A percentile compares a stretch with the other conserved stretches of the same genome.
These are phyloP conservation scores for Lanzia echinophila DNA, from an alignment of 2,329 filamentous ascomycete genomes.

Conservation along the genomic window DNA sequence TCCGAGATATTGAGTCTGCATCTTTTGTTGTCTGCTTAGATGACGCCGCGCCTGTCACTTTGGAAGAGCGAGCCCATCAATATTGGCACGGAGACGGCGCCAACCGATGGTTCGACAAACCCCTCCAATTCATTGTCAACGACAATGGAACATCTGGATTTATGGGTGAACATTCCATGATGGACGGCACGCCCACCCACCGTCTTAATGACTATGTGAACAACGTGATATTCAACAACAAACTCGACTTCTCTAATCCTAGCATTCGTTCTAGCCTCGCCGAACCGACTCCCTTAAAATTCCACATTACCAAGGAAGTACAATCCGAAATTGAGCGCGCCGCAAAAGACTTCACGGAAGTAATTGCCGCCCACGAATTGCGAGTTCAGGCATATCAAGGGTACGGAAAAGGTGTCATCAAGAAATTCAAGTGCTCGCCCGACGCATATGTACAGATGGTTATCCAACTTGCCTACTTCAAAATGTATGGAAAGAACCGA, in stretches of 20 bases:
- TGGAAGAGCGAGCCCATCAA: conserved; percentile 89
- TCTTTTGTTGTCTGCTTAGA: conserved; percentile 93
- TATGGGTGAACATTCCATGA: conserved; percentile 99
- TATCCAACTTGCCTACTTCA: conserved; percentile 96
- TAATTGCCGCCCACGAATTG: conserved; percentile 85
- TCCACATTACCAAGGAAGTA: conserved; percentile 68
- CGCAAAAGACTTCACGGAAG: conserved; percentile 66
- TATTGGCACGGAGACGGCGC: conserved; percentile 98
- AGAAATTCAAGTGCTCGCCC: conserved; percentile 97
- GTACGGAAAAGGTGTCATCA: conserved; percentile 97
- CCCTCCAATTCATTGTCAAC: conserved; percentile 94
- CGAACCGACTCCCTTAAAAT: conserved; percentile 70
- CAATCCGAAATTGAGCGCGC: conserved; percentile 74
- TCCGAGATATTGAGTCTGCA: conserved; percentile 79
- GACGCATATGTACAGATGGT: conserved; percentile 98
- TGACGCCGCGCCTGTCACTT: conserved; percentile 81
- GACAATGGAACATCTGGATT: conserved; percentile 97
- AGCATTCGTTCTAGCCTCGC: conserved; percentile 74
- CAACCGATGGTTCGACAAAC: conserved; percentile 98
- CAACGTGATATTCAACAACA: conserved; percentile 87
- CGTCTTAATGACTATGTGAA: conserved; percentile 93
- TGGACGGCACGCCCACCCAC: conserved; percentile 98
- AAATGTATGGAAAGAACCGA: conserved; percentile 97
- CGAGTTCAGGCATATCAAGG: conserved; percentile 93
- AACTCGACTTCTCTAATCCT: conserved; percentile 80